Percentiles rank a stretch among this genome's conserved stretches.
Conservation (phyloP, 1,284 basidiomycete species). For the Tilletia horrida region DNA sequence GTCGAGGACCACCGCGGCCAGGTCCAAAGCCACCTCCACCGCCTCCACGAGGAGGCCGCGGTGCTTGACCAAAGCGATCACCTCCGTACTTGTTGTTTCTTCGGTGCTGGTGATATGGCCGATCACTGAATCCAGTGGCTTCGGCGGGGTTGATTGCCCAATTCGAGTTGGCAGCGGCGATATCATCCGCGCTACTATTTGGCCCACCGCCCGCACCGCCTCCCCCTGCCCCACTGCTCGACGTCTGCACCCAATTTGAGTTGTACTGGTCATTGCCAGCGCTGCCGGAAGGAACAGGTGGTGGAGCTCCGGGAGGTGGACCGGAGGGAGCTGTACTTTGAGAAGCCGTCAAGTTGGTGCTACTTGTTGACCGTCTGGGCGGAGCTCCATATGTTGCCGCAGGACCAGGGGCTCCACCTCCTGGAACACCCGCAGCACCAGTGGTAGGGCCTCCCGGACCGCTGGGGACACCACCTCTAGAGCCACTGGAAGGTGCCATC, state of each 20-base stretch:
- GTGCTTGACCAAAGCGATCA: neutral
- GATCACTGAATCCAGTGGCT: neutral
- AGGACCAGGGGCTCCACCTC: neutral
- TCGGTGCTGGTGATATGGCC: neutral
- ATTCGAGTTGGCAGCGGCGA: neutral
- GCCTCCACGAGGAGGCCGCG: neutral
- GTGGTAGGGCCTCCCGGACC: no score
- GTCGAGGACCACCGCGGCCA: neutral
- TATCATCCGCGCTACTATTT: neutral
- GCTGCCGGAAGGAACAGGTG: neutral
- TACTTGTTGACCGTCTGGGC: neutral
- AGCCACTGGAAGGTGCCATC: no score
- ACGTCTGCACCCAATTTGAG: neutral
- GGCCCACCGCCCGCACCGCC: neutral
- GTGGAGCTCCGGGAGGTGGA: neutral
- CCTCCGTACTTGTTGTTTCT: neutral
- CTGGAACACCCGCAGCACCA: no score
- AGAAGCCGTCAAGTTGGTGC: neutral
- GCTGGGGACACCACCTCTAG: no score
- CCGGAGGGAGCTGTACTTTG: neutral
- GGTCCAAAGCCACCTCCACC: neutral
- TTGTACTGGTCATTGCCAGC: neutral
- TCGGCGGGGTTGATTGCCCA: slow-evolving; percentile 14
- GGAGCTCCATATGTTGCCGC: neutral
- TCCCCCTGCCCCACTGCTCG: neutral